Base-by-base conservation (phyloP, 345 rosid genomes). In the Eucalyptus curtisii region DNA sequence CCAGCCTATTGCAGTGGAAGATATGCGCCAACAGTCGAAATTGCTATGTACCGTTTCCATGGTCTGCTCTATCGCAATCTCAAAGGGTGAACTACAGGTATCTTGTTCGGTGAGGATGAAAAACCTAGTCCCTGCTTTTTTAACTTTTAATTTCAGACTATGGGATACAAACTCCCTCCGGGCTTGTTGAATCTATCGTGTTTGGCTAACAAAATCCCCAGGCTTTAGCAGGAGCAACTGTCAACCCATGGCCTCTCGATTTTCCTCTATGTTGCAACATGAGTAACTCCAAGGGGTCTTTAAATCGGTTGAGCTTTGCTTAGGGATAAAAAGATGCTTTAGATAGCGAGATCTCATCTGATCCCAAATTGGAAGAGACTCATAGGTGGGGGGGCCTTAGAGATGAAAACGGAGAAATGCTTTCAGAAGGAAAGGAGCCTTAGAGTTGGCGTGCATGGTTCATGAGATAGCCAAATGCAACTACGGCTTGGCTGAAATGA, bases 1-100 rank as follows among this genome's bases (percentile, higher is more conserved):
- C 96, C 95, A 13, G 97, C 97, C 5, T 96, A 95, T 89, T 48
- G 81, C 84, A 91, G 86, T 31, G 99, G 99, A 76, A 92, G 99
- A 90, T 96, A 96, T 87, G 96, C 95, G 44, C 97, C 97, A 1
- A n/a, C 88, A 3, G 93, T 96, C 16, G 99, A 96, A 93, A 91
- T 92, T 80, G 92, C 98, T 42, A 76, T 76, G 84, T 40, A 76
- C 47, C 84, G 40, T 76, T 76, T 40, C 47, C 84, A 76, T 22
- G 84, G 9, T 11, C 30, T 76, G 47, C 47, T 76, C 15, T 37
- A 76, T 40, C 47, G 8, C 47, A 76, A 76, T 40, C 47, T 76
- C 15, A 76, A 40, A 76, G 27, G 84, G 47, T 76, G 27, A 76
- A 76, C 42, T 76, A 20, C 84, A 76, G 47, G 47, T 40, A 76